Evolutionary conservation across 352 stramenopile genomes (phyloP).

Genomic region (Thalassiosira exigua): DNA sequence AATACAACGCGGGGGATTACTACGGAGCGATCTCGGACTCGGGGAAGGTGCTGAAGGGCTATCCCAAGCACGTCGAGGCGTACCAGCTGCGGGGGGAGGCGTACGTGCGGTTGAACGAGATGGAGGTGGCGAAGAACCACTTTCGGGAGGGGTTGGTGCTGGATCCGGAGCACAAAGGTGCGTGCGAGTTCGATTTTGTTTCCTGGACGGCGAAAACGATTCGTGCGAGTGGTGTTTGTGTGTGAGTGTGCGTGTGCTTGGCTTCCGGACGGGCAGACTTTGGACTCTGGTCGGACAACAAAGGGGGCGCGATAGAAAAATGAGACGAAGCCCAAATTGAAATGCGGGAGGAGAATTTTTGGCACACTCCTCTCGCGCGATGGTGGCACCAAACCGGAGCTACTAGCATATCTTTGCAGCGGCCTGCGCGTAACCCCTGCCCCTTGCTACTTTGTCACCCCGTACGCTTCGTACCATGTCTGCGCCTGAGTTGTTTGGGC

Average conservation of each 20-base stretch:
- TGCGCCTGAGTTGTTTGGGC: too few relatives aligned
- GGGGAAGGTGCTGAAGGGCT: constrained; percentile 81
- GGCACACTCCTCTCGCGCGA: too few relatives aligned
- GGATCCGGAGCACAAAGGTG: constrained; percentile 85
- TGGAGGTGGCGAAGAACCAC: constrained; percentile 83
- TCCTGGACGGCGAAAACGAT: not conserved
- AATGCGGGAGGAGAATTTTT: too few relatives aligned
- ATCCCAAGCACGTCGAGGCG: constrained; percentile 81
- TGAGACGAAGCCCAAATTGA: too few relatives aligned
- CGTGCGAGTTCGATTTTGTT: constrained; percentile 12
- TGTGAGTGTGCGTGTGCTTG: not conserved
- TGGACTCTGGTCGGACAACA: too few relatives aligned
- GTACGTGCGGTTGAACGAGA: constrained; percentile 82
- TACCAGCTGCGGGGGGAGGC: constrained; percentile 80
- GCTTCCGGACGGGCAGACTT: too few relatives aligned
- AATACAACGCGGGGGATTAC: constrained; percentile 74
- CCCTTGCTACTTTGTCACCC: too few relatives aligned
- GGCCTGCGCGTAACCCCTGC: too few relatives aligned
- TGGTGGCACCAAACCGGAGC: too few relatives aligned
- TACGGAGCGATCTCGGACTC: constrained; percentile 80
- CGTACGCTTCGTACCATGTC: too few relatives aligned
- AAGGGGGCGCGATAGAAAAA: too few relatives aligned
- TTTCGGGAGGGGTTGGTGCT: constrained; percentile 84
- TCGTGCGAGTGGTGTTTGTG: not conserved
- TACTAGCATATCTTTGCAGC: too few relatives aligned